Conservation (phyloP, 768 basidiomycete genomes). For the Kwoniella shandongensis region DNA sequence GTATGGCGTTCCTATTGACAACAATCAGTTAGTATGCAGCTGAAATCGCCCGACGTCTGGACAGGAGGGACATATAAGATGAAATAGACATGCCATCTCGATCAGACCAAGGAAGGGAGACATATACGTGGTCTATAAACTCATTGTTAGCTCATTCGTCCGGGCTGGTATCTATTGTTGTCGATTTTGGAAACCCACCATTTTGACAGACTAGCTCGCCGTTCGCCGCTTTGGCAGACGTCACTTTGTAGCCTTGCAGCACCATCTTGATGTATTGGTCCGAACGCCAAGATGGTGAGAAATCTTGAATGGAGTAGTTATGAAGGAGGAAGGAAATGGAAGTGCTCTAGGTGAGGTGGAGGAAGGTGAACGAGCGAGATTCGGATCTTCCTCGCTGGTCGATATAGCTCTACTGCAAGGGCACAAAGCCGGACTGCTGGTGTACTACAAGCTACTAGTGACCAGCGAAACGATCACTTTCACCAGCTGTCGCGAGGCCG, state of each 20-base stretch:
- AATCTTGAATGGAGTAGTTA: constrained; percentile 2
- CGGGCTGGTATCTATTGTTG: not conserved
- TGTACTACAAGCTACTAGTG: no score
- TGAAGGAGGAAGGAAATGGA: not conserved
- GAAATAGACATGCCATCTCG: constrained; percentile 64
- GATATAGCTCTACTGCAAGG: no score
- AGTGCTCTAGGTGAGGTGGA: not conserved
- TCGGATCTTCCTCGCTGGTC: no score
- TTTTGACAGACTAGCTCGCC: constrained; percentile 46
- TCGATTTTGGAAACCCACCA: constrained; percentile 30
- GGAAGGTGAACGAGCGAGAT: not conserved
- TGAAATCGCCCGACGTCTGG: not conserved
- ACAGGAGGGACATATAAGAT: not conserved
- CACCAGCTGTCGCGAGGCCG: no score
- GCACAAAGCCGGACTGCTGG: no score
- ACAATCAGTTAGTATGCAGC: constrained; percentile 1
- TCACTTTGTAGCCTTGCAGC: constrained; percentile 28
- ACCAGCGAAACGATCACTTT: no score
- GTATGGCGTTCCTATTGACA: constrained; percentile 67
- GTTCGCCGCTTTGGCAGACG: constrained; percentile 44
- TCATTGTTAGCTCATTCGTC: constrained; percentile 7
- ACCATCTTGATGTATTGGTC: constrained; percentile 28
- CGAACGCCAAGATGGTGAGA: not conserved
- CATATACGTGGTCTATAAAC: constrained; percentile 86
- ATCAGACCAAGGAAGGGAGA: constrained; percentile 86